These are phyloP conservation scores for Cubamyces sp. DNA, from an alignment of 768 basidiomycete genomes.

Conservation along the genomic window DNA sequence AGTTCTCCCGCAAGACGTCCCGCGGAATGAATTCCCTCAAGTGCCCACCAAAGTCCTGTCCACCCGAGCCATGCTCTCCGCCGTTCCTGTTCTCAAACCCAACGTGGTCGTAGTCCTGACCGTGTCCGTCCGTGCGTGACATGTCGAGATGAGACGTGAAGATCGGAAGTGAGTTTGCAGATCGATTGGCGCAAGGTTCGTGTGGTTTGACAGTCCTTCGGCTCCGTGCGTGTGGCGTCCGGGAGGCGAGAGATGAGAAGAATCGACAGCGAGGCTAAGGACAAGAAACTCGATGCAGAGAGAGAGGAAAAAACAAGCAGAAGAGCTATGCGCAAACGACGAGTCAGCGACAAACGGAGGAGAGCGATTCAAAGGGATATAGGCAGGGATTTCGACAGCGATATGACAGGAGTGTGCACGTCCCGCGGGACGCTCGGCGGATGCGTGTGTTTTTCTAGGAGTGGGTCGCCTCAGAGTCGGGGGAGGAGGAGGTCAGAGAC, in stretches of 20 bases:
- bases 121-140: conserved; percentile 35
- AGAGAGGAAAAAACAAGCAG: conserved; percentile 30
- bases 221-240: conserved; percentile 17
- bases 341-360: conserved; percentile 37
- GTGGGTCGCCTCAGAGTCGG: conserved; percentile 17
- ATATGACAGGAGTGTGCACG: conserved; percentile 33
- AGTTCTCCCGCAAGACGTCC: conserved; percentile 25
- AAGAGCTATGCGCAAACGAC: conserved; percentile 38
- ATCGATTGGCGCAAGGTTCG: conserved; percentile 26
- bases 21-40: conserved; percentile 20
- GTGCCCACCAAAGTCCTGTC: conserved; percentile 21
- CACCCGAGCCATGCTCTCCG: conserved; percentile 16
- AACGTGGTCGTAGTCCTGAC: conserved; percentile 30
- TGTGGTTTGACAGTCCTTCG: conserved; percentile 14
- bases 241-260: conserved; percentile 23
- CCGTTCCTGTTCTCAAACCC: conserved; percentile 27
- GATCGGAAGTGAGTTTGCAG: conserved; percentile 27
- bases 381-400: conserved; percentile 37
- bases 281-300: conserved; percentile 26
- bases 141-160: conserved; percentile 27
- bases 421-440: conserved; percentile 33
- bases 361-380: conserved; percentile 39
- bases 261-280: conserved; percentile 32
- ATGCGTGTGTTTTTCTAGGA: conserved; percentile 19
- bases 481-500: conserved; percentile 19